Evolutionary conservation across 768 basidiomycete genomes (phyloP).

Genomic region (Rhizopogon sp.): DNA sequence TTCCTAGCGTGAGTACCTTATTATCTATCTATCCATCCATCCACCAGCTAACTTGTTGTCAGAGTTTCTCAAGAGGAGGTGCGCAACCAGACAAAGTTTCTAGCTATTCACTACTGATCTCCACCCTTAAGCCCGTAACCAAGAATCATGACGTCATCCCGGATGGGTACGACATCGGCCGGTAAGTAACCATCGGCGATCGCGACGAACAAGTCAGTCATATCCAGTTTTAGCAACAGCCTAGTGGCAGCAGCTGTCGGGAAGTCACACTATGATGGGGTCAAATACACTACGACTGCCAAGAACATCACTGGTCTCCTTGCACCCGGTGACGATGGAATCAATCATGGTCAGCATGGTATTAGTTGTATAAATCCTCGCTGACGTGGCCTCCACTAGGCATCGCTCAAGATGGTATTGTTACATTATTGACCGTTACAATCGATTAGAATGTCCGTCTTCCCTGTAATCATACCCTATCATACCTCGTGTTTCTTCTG

Average conservation of each 20-base stretch:
- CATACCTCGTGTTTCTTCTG: neutral
- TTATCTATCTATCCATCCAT: neutral
- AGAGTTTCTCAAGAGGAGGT: constrained; percentile 48
- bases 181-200: constrained; percentile 20
- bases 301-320: constrained; percentile 51
- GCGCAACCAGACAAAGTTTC: neutral
- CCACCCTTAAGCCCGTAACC: constrained; percentile 16
- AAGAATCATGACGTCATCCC: constrained; percentile 38
- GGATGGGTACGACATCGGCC: constrained; percentile 46
- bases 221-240: constrained; percentile 22
- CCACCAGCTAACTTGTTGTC: neutral
- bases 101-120: neutral
- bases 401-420: constrained; percentile 56
- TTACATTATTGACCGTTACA: constrained; percentile 49
- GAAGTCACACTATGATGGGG: constrained; percentile 33
- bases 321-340: constrained; percentile 41
- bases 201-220: neutral
- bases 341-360: constrained; percentile 45
- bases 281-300: constrained; percentile 42
- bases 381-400: constrained; percentile 25
- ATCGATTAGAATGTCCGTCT: constrained; percentile 25
- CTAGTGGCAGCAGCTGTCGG: constrained; percentile 37
- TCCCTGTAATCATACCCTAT: neutral
- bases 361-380: neutral
- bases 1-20: constrained; percentile 50